Conservation (phyloP, 441 rosid species). For the Populus tomentosa region DNA sequence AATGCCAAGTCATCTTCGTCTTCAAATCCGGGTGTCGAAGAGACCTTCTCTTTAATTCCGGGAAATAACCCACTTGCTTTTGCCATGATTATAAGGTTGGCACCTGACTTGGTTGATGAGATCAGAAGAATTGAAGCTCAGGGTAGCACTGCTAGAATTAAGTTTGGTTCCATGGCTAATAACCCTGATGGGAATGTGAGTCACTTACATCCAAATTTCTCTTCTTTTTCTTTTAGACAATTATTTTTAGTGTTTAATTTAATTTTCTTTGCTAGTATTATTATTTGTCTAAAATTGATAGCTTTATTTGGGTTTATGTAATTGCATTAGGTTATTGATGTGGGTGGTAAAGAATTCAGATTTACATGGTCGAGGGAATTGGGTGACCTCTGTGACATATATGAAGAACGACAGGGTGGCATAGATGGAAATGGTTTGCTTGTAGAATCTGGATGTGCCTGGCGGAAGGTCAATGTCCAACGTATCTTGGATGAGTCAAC, state of each 20-base stretch:
- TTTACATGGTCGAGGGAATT: conserved; percentile 91
- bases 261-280: background rate
- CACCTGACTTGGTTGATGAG: conserved; percentile 93
- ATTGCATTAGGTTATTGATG: conserved; percentile 69
- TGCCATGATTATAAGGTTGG: conserved; percentile 73
- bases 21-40: conserved; percentile 14
- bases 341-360: conserved; percentile 91
- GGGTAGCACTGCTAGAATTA: conserved; percentile 74
- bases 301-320: conserved; percentile 11
- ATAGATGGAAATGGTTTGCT: conserved; percentile 86
- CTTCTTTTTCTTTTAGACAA: background rate
- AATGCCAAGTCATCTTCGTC: background rate
- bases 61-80: conserved; percentile 63
- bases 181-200: conserved; percentile 80
- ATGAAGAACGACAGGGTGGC: conserved; percentile 76
- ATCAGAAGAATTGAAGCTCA: conserved; percentile 74
- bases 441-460: conserved; percentile 93
- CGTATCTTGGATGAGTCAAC: conserved; percentile 92
- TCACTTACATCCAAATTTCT: background rate
- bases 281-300: conserved; percentile 17
- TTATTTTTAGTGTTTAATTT: background rate
- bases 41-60: conserved; percentile 55
- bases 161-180: conserved; percentile 68
- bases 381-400: conserved; percentile 89
- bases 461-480: conserved; percentile 91